Percentiles rank a stretch among this genome's conserved stretches.
These are phyloP conservation scores for Pleurostoma richardsiae DNA, from an alignment of 2,329 filamentous ascomycete genomes.

Conservation along the genomic window DNA sequence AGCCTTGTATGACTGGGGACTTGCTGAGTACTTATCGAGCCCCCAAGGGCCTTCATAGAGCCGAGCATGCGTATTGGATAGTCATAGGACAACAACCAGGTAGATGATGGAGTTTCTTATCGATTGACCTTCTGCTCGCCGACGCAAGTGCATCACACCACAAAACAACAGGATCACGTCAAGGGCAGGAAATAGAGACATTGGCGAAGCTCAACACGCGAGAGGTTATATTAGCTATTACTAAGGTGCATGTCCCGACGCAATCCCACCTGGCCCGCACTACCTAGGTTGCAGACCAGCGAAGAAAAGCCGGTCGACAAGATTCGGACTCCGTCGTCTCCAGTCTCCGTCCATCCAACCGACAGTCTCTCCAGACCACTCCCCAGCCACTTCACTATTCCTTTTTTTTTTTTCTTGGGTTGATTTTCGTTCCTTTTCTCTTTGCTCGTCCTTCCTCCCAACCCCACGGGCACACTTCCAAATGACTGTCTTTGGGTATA, in stretches of 20 bases:
- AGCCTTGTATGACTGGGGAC: too few species aligned
- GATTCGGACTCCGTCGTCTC: too few species aligned
- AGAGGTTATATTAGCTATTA: background rate
- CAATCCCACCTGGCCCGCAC: too few species aligned
- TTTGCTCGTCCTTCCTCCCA: background rate
- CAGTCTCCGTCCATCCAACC: background rate
- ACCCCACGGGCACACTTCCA: slow-evolving; percentile 5
- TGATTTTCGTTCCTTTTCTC: slow-evolving; percentile 15
- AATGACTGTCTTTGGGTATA: slow-evolving; percentile 23
- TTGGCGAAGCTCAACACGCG: background rate
- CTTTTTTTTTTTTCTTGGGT: background rate
- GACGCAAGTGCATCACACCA: too few species aligned
- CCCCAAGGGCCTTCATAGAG: background rate
- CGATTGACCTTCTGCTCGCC: too few species aligned
- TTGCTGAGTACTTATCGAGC: too few species aligned
- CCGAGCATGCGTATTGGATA: background rate
- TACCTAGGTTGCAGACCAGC: too few species aligned
- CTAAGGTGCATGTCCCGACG: background rate
- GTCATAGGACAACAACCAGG: too few species aligned
- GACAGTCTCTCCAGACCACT: background rate
- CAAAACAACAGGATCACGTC: too few species aligned
- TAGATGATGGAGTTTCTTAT: too few species aligned
- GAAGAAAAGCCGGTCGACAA: too few species aligned
- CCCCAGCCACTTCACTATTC: background rate
- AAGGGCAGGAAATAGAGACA: too few species aligned